Conservation (phyloP, 495 filamentous ascomycete genomes). For the Staphylotrichum longicolle region DNA sequence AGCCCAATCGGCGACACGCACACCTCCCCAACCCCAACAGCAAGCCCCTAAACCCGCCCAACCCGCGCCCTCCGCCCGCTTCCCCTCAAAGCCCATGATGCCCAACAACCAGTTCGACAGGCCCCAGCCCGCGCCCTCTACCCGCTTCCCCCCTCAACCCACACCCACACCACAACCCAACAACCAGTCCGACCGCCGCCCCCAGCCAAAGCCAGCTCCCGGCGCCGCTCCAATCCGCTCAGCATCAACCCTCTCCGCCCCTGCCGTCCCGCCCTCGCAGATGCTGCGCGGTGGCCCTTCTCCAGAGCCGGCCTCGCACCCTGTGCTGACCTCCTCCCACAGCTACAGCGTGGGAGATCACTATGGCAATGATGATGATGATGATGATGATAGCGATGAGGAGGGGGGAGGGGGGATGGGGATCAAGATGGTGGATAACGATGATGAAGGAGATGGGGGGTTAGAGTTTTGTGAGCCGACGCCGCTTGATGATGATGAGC, state of each 20-base stretch:
- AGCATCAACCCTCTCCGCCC: not conserved
- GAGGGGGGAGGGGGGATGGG: slow-evolving; percentile 39
- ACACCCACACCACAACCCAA: not conserved
- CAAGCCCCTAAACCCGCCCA: not conserved
- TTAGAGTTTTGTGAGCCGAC: slow-evolving; percentile 30
- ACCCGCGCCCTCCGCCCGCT: not conserved
- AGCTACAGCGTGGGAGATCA: slow-evolving; percentile 23
- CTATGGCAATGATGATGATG: slow-evolving; percentile 38
- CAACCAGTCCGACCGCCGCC: too few relatives aligned
- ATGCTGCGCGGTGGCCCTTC: not conserved
- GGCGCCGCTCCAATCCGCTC: too few relatives aligned
- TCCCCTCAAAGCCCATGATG: not conserved
- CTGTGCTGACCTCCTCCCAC: slow-evolving; percentile 25
- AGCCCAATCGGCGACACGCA: not conserved
- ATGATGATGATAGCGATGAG: slow-evolving; percentile 40
- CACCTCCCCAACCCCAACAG: not conserved
- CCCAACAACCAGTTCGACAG: not conserved
- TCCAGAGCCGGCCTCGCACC: slow-evolving; percentile 2
- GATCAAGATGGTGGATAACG: slow-evolving; percentile 54
- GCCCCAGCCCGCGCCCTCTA: not conserved
- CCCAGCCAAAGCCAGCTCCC: too few relatives aligned
- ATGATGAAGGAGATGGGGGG: slow-evolving; percentile 15
- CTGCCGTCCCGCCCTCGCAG: not conserved
- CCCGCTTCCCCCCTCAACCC: not conserved
- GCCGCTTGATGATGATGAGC: slow-evolving; percentile 27